Evolutionary conservation across 2,329 filamentous ascomycete genomes (phyloP), one percentile per base, ranked within the genome.

Genomic region (Aspergillus neoniger): DNA sequence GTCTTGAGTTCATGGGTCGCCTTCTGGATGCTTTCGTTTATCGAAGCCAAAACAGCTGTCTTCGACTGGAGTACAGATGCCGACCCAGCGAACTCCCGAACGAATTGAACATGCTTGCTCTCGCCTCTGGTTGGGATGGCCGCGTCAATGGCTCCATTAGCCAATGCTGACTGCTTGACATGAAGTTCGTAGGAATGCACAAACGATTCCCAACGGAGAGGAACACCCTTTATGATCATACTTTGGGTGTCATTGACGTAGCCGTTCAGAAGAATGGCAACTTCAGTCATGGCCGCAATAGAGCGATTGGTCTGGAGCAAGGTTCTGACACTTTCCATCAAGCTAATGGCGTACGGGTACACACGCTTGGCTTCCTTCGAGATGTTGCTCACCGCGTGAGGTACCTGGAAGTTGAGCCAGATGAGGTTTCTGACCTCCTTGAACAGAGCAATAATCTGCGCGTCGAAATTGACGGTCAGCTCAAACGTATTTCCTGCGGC

Each of bases 311-410:
- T 97, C 77, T 98, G 94, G 2, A 92, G 86, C 65, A 96, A 89
- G 0, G 92, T 98, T 60, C 93, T 87, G n/a, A 98, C 92, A 70
- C 92, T 98, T 79, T 99, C 95, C 92, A 99, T 99, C 67, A 99
- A 80, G 72, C 93, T 98, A 66, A 99, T 93, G 23, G 96, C 95
- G 72, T 96, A 99, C 0, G 95, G 95, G 70, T 99, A 99, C 4
- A 99, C 95, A 56, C 95, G 87, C 78, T 97, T 96, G n/a, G 95
- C 96, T 74, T 99, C 95, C 76, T 98, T 99, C 1, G 96, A 96
- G 57, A 96, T 92, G 65, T 92, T 98, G 77, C 90, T 96, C 71
- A 99, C 92, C 14, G 91, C 88, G 76, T 99, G 95, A 8, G 96
- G 96, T 23, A 99, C 91, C 59, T 91, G 89, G 75, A 92, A 99